Conservation (phyloP, 139 green algal genomes). For the Micractinium sp. region DNA sequence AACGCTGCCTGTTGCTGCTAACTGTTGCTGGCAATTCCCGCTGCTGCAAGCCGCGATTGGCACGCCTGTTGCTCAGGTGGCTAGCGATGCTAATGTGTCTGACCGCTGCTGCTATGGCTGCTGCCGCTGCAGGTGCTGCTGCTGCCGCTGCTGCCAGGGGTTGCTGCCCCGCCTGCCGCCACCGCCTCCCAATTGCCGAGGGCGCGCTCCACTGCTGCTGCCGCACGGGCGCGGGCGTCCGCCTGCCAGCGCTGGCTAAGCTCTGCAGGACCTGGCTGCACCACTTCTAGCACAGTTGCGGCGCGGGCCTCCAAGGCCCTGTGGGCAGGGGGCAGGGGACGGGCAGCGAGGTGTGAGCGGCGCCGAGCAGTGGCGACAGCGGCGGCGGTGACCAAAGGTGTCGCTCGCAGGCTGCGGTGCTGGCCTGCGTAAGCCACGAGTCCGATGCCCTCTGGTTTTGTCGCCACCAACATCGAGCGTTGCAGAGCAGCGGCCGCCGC, state of each 20-base stretch:
- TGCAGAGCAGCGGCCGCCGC: not conserved
- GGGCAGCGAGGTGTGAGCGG: no score
- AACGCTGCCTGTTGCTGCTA: not conserved
- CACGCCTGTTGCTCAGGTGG: no score
- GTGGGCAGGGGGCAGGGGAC: not conserved
- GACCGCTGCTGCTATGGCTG: not conserved
- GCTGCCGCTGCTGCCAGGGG: not conserved
- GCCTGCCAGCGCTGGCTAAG: constrained; percentile 8
- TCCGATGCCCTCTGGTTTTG: no score
- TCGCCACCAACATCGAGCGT: not conserved
- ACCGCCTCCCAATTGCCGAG: constrained; percentile 20
- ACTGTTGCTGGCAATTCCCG: no score
- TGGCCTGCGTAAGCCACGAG: no score
- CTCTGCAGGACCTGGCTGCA: constrained; percentile 19
- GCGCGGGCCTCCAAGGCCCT: constrained; percentile 8
- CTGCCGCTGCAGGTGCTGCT: not conserved
- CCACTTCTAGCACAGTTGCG: constrained; percentile 11
- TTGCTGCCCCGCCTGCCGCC: not conserved
- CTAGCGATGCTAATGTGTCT: no score
- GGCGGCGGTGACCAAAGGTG: not conserved
- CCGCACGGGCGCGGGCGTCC: not conserved
- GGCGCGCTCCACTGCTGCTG: not conserved
- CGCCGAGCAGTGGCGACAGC: not conserved
- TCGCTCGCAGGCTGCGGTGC: not conserved
- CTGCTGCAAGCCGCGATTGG: no score